Conservation (phyloP, 2,329 filamentous ascomycete species). For the Sarocladiaceae sp. region DNA sequence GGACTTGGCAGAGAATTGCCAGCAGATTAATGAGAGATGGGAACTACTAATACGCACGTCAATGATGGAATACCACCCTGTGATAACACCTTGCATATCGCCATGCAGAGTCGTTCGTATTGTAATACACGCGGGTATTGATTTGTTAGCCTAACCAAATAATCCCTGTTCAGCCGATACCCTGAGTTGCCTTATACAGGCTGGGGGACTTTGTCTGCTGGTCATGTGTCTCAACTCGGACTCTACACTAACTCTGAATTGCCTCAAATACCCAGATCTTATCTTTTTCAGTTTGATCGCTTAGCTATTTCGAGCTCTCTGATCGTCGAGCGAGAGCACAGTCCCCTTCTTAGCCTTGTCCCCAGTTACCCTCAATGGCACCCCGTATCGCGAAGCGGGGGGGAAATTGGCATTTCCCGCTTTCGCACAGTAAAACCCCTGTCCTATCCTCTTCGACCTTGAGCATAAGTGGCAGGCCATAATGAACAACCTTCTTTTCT, state of each 20-base stretch:
- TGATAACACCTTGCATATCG: not conserved
- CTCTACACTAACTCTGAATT: not conserved
- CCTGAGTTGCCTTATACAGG: not conserved
- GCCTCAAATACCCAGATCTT: not conserved
- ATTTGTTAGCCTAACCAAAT: not conserved
- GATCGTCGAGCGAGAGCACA: too few relatives aligned
- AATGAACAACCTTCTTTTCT: not conserved
- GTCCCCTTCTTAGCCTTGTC: too few relatives aligned
- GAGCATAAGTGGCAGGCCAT: not conserved
- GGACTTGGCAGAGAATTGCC: too few relatives aligned
- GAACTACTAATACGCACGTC: too few relatives aligned
- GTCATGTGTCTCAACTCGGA: not conserved
- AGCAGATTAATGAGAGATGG: too few relatives aligned
- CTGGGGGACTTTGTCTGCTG: not conserved
- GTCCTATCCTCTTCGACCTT: not conserved
- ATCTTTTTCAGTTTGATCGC: not conserved
- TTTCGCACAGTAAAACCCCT: not conserved
- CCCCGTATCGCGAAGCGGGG: conserved; percentile 4
- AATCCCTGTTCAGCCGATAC: not conserved
- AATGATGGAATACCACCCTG: too few relatives aligned
- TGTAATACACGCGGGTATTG: not conserved
- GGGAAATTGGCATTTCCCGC: not conserved
- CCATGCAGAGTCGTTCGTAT: conserved; percentile 1
- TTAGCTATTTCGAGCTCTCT: too few relatives aligned
- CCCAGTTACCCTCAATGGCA: too few relatives aligned